phyloP scores from a whole-genome alignment of 306 rosid species.

The Biancaea sappan region DNA sequence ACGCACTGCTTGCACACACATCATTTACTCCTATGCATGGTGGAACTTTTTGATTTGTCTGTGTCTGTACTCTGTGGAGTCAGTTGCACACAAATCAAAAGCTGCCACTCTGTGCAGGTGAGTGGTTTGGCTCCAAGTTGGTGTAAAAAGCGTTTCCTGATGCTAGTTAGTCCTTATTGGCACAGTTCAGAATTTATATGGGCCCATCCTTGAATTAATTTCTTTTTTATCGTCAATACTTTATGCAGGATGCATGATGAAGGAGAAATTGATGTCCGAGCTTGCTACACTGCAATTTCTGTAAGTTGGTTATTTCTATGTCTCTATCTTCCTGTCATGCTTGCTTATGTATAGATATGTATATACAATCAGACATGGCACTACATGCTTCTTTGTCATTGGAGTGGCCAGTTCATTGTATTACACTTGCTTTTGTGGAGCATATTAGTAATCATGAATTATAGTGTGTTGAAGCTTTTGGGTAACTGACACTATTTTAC shows the following conservation, averaged over 20 bases:
- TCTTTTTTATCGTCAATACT: conserved; percentile 19
- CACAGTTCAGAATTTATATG: conserved; percentile 11
- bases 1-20: neutral
- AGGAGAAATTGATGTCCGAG: conserved; percentile 93
- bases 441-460: conserved; percentile 19
- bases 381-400: conserved; percentile 11
- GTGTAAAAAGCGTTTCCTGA: conserved; percentile 21
- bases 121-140: conserved; percentile 14
- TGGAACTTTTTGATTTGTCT: conserved; percentile 21
- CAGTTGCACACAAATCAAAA: conserved; percentile 19
- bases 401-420: conserved; percentile 9
- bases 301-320: conserved; percentile 53
- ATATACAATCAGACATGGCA: neutral
- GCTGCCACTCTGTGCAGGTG: neutral
- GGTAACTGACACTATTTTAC: conserved; percentile 12
- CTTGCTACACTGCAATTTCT: conserved; percentile 96
- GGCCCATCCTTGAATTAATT: conserved; percentile 15
- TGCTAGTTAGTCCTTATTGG: conserved; percentile 20
- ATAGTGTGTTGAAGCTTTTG: neutral
- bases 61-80: conserved; percentile 4
- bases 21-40: neutral
- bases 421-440: neutral
- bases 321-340: neutral
- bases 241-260: conserved; percentile 79
- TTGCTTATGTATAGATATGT: conserved; percentile 9